Percentiles rank a stretch among this genome's conserved stretches.
Conservation (phyloP, 441 rosid genomes). For the Erodium chrysanthum region DNA sequence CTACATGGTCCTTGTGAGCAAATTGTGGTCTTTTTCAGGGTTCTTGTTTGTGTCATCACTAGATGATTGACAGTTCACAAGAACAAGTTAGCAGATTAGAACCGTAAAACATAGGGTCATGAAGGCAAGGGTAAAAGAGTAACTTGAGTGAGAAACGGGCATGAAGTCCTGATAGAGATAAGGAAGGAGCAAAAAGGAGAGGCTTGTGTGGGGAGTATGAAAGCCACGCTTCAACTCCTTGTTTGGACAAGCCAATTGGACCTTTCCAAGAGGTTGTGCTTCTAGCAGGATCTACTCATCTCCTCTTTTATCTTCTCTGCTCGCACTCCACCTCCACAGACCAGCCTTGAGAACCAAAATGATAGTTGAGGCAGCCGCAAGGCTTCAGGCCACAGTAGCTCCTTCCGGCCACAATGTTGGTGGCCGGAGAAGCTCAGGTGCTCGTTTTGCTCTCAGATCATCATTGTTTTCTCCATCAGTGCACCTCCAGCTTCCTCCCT, state of each 20-base stretch:
- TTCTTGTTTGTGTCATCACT: too few relatives aligned
- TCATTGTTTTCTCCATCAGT: conserved; percentile 39
- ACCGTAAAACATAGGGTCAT: not conserved
- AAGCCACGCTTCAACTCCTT: conserved; percentile 42
- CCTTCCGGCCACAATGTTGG: conserved; percentile 25
- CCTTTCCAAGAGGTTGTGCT: not conserved
- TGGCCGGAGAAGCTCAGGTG: conserved; percentile 28
- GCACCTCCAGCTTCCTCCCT: conserved; percentile 29
- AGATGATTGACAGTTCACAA: too few relatives aligned
- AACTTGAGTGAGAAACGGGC: not conserved
- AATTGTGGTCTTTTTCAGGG: too few relatives aligned
- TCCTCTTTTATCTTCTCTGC: conserved; percentile 23
- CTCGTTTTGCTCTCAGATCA: conserved; percentile 42
- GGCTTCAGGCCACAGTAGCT: conserved; percentile 23
- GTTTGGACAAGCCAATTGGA: conserved; percentile 10
- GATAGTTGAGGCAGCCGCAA: conserved; percentile 27
- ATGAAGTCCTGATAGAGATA: not conserved
- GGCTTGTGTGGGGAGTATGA: conserved; percentile 29
- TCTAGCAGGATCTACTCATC: conserved; percentile 2
- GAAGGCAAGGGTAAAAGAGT: not conserved
- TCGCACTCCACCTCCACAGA: conserved; percentile 4
- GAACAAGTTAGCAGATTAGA: not conserved
- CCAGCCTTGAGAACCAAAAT: conserved; percentile 9
- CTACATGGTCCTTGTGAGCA: too few relatives aligned
- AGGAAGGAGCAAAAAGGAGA: not conserved